Base-by-base conservation (phyloP, 2,329 filamentous ascomycete genomes). In the Phaeosphaeriaceae sp. region DNA sequence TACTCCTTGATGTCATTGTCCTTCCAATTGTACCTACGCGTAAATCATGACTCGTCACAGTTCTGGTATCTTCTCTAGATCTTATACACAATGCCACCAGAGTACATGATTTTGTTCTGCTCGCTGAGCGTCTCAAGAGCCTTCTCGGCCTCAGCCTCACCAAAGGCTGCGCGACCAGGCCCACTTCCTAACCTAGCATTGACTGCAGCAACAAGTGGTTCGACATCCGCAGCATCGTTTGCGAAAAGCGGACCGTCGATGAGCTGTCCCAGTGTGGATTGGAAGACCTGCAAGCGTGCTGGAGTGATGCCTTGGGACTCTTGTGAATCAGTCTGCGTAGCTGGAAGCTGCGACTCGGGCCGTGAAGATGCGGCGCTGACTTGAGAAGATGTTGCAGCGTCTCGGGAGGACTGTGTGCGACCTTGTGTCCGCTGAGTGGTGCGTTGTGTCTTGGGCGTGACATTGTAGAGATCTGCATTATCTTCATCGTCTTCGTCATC, bases 191-290 rank as follows among this genome's bases (percentile, higher is more conserved):
- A 69, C 67, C 88, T 87, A 3, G 81, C 81, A 75, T 99, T 99
- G 51, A 99, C 91, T 9, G 91, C 91, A 3, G 84, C 84, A 19
- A 97, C 84, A 31, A 99, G 84, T 24, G 86, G 86, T 61, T 88
- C 86, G 1, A 97, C 85, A 60, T 89, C 85, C 15, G 93, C 92
- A 19, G 89, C 88, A 70, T 98, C 95, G 60, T 96, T 91, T 31
- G 89, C 87, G 74, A 99, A 99, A n/a, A 99, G 78, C 13, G 87
- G 84, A 0, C 90, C 90, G 69, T 90, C 89, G 71, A 97, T 89
- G 53, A 99, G 83, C 68, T 92, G 90, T 22, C 95, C 95, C 2
- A 99, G 83, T 1, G 91, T 87, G 11, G 87, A 86, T 54, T 92
- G 88, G 88, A 99, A 99, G 1, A 87, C 80, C 6, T 85, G 81